phyloP scores from a whole-genome alignment of 2,329 filamentous ascomycete species.

The Rutstroemia sp. region DNA sequence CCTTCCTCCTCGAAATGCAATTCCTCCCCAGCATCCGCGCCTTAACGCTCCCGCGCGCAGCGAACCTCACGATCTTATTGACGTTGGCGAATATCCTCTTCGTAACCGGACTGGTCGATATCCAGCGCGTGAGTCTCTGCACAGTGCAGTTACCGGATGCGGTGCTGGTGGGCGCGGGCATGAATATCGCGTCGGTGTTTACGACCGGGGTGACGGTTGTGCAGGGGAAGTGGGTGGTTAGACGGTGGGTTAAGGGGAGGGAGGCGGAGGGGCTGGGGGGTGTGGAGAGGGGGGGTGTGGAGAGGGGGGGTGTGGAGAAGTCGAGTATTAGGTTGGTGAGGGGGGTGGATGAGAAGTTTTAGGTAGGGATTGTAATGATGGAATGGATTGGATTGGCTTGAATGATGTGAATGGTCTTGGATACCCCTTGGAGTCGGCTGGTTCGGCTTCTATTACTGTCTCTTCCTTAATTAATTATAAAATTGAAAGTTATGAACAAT shows the following conservation, averaged over 20 bases:
- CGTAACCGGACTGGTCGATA: background rate
- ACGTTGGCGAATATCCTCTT: background rate
- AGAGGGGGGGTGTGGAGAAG: background rate
- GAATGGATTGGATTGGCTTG: too few relatives aligned
- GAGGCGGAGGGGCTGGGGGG: background rate
- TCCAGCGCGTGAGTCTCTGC: constrained; percentile 3
- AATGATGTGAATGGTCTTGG: background rate
- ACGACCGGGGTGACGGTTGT: background rate
- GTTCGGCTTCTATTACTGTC: background rate
- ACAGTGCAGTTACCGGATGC: constrained; percentile 1
- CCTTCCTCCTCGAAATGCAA: background rate
- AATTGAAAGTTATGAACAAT: too few relatives aligned
- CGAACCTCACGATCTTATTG: background rate
- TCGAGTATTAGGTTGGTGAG: background rate
- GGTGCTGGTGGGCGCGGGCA: background rate
- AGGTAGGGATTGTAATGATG: background rate
- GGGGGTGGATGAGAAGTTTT: background rate
- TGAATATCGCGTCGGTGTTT: background rate
- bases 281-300: background rate
- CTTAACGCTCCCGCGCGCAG: background rate
- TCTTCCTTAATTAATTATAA: background rate
- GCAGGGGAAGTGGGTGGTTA: background rate
- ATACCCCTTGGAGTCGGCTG: constrained; percentile 1
- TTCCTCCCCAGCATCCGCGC: background rate
- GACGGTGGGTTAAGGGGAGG: background rate